Evolutionary conservation across 2,329 filamentous ascomycete genomes (phyloP).

Genomic region (Bipolaris sorokiniana): DNA sequence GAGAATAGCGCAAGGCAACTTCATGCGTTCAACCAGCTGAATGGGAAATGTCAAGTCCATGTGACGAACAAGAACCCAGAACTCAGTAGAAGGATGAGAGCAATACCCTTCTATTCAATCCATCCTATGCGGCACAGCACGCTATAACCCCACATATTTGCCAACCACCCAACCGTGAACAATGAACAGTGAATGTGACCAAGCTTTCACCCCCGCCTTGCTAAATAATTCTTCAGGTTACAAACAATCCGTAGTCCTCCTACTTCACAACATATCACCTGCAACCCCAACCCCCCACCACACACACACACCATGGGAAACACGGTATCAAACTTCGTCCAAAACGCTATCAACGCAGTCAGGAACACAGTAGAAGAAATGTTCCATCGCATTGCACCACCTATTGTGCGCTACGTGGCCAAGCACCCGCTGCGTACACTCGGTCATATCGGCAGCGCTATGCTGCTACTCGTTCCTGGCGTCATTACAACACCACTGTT

Average conservation of each 20-base stretch:
- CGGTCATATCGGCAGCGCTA: neutral
- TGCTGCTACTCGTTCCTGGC: neutral
- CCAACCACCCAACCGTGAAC: neutral
- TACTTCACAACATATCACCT: neutral
- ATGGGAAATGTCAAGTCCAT: too few relatives aligned
- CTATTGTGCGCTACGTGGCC: neutral
- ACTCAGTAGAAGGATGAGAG: neutral
- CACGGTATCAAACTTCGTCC: neutral
- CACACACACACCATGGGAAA: neutral
- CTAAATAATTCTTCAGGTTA: too few relatives aligned
- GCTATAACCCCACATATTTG: neutral
- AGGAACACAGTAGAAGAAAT: neutral
- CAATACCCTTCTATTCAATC: neutral
- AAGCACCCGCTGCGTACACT: neutral
- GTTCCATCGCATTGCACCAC: neutral
- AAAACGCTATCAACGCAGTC: neutral
- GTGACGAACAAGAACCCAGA: too few relatives aligned
- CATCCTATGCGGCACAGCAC: too few relatives aligned
- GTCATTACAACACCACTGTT: neutral
- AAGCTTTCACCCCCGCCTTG: too few relatives aligned
- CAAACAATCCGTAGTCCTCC: too few relatives aligned
- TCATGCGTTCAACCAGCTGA: neutral
- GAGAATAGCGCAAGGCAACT: neutral
- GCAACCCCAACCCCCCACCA: neutral
- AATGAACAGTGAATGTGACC: neutral